These are phyloP conservation scores for Alternaria sp. DNA, from an alignment of 2,329 filamentous ascomycete genomes.

Conservation along the genomic window DNA sequence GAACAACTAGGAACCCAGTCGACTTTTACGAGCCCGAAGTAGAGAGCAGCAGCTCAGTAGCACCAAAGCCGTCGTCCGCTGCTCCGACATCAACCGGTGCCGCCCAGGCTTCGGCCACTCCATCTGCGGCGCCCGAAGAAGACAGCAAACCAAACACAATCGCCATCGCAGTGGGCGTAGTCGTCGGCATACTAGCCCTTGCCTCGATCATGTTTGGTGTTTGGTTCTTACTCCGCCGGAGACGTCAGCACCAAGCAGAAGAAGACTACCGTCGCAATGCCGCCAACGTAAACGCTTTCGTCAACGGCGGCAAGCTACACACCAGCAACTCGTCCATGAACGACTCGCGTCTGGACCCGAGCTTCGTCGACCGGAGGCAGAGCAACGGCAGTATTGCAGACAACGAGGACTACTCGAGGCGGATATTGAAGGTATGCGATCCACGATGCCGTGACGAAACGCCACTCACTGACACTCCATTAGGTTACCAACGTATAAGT, in stretches of 20 bases:
- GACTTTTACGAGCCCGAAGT: conserved; percentile 37
- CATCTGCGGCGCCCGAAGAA: conserved; percentile 41
- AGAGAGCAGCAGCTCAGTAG: conserved; percentile 24
- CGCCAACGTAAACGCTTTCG: conserved; percentile 77
- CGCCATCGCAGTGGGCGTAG: conserved; percentile 85
- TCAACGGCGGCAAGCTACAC: conserved; percentile 64
- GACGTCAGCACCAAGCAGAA: conserved; percentile 77
- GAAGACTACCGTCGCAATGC: conserved; percentile 84
- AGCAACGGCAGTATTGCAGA: conserved; percentile 97
- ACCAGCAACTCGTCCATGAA: conserved; percentile 73
- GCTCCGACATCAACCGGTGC: conserved; percentile 27
- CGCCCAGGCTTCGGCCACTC: conserved; percentile 34
- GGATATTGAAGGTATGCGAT: conserved; percentile 81
- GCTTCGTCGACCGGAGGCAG: conserved; percentile 79
- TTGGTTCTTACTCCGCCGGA: conserved; percentile 77
- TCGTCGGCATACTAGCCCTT: conserved; percentile 78
- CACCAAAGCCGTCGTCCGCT: conserved; percentile 17
- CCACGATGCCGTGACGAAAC: background rate
- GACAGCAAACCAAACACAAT: conserved; percentile 67
- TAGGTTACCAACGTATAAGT: conserved; percentile 48
- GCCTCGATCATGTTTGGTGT: conserved; percentile 69
- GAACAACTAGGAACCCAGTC: conserved; percentile 50
- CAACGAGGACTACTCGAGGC: conserved; percentile 94
- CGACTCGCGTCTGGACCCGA: conserved; percentile 85
- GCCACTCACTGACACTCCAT: conserved; percentile 14